Evolutionary conservation across 176 grass and related monocot genomes (phyloP).

Genomic region (Lolium rigidum): DNA sequence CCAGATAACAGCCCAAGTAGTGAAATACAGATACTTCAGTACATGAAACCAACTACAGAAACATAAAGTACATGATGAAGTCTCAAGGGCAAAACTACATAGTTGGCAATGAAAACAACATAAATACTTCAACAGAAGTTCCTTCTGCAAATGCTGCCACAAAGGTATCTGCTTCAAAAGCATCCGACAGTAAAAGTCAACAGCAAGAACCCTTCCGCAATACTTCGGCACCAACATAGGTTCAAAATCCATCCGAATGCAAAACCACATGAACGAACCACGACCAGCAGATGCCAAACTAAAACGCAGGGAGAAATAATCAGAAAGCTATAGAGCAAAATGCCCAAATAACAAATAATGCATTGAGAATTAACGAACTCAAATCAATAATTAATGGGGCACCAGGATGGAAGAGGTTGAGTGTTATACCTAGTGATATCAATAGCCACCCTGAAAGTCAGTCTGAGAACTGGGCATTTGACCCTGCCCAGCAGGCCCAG

Average conservation of each 20-base stretch:
- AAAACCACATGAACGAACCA: slow-evolving; percentile 86
- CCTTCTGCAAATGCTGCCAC: slow-evolving; percentile 66
- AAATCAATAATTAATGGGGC: slow-evolving; percentile 17
- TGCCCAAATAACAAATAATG: slow-evolving; percentile 38
- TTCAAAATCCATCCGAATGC: slow-evolving; percentile 83
- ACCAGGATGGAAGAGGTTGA: slow-evolving; percentile 41
- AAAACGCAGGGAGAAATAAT: slow-evolving; percentile 64
- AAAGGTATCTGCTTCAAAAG: slow-evolving; percentile 54
- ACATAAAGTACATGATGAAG: slow-evolving; percentile 52
- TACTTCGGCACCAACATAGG: slow-evolving; percentile 74
- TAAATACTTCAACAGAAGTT: slow-evolving; percentile 57
- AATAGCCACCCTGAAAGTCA: slow-evolving; percentile 70
- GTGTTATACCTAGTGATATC: slow-evolving; percentile 74
- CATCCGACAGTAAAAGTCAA: slow-evolving; percentile 67
- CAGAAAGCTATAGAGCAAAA: slow-evolving; percentile 56
- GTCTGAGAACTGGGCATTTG: slow-evolving; percentile 59
- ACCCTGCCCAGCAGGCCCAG: slow-evolving; percentile 56
- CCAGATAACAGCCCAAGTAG: slow-evolving; percentile 38
- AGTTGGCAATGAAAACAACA: slow-evolving; percentile 51
- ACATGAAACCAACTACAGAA: slow-evolving; percentile 58
- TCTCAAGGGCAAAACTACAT: slow-evolving; percentile 46
- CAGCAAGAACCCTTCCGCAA: slow-evolving; percentile 81
- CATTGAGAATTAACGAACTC: slow-evolving; percentile 41
- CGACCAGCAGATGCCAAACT: slow-evolving; percentile 73
- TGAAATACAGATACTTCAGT: slow-evolving; percentile 51